Percentiles rank a stretch among this genome's conserved stretches.
Conservation (phyloP, 805 yeast genomes). For the Yamadazyma paraphyllophila region DNA sequence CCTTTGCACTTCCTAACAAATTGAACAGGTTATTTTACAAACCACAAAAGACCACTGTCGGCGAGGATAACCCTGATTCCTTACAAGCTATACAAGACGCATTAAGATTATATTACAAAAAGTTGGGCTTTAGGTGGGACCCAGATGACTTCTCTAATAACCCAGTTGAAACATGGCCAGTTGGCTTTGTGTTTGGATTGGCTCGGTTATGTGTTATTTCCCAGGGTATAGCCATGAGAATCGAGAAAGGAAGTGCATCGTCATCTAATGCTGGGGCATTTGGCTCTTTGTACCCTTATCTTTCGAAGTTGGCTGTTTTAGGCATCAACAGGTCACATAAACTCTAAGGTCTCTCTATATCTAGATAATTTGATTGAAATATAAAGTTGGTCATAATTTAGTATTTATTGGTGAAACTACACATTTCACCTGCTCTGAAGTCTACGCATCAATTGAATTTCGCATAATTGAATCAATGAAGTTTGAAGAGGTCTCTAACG, state of each 20-base stretch:
- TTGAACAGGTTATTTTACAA: constrained; percentile 30
- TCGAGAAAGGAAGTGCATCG: constrained; percentile 51
- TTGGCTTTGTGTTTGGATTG: constrained; percentile 56
- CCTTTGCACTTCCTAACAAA: constrained; percentile 44
- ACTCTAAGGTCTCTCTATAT: neutral
- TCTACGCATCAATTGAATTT: neutral
- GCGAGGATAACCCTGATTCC: constrained; percentile 28
- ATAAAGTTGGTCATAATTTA: no score
- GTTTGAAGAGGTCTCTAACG: constrained; percentile 4
- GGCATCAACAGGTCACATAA: constrained; percentile 9
- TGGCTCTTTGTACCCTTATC: constrained; percentile 33
- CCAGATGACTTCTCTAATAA: constrained; percentile 37
- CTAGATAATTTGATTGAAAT: no score
- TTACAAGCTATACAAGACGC: constrained; percentile 7
- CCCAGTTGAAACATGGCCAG: constrained; percentile 45
- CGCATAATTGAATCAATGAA: constrained; percentile 7
- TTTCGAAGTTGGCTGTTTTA: constrained; percentile 30
- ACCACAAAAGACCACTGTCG: constrained; percentile 29
- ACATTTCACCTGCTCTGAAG: no score
- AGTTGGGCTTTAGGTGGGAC: constrained; percentile 34
- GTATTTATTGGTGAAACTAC: no score
- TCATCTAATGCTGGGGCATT: constrained; percentile 47
- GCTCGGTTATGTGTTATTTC: constrained; percentile 54
- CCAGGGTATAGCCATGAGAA: constrained; percentile 62
- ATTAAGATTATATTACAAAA: constrained; percentile 18